A percentile compares a stretch with the other conserved stretches of the same genome.
phyloP scores from a whole-genome alignment of 345 rosid genomes.

The Microthlaspi erraticum region DNA sequence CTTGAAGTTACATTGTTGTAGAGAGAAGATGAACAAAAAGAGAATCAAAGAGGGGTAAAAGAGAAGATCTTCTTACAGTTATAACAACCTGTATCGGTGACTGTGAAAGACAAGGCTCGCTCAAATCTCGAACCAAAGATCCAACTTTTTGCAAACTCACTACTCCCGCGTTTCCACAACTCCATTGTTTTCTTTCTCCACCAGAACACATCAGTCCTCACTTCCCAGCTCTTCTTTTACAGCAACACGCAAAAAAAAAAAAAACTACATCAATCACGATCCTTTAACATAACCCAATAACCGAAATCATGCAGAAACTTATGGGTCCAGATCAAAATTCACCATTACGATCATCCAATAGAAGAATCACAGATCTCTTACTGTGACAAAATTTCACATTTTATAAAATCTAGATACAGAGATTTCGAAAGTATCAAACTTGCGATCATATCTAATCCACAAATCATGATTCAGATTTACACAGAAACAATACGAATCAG shows the following conservation, averaged over 20 bases:
- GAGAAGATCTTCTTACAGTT: constrained; percentile 56
- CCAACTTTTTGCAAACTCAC: constrained; percentile 75
- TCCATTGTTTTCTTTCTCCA: constrained; percentile 67
- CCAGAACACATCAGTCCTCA: constrained; percentile 67
- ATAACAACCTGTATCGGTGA: constrained; percentile 77
- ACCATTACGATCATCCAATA: neutral
- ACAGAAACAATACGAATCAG: neutral
- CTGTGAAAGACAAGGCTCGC: constrained; percentile 83
- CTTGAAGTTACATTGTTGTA: neutral
- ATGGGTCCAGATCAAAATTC: constrained; percentile 26
- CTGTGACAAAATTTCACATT: constrained; percentile 2
- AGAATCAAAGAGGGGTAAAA: neutral
- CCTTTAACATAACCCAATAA: constrained; percentile 4
- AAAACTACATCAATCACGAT: constrained; percentile 2
- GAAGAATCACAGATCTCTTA: constrained; percentile 31
- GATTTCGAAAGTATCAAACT: constrained; percentile 19
- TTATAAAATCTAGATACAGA: constrained; percentile 6
- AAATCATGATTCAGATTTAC: constrained; percentile 23
- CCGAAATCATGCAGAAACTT: constrained; percentile 1
- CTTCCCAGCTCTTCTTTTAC: constrained; percentile 42
- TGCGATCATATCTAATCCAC: neutral
- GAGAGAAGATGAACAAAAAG: neutral
- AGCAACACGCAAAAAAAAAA: constrained; percentile 23
- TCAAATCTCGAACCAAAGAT: constrained; percentile 75
- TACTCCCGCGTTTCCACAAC: constrained; percentile 63